Base-by-base conservation (phyloP, 768 basidiomycete species). In the Lentinula boryana region DNA sequence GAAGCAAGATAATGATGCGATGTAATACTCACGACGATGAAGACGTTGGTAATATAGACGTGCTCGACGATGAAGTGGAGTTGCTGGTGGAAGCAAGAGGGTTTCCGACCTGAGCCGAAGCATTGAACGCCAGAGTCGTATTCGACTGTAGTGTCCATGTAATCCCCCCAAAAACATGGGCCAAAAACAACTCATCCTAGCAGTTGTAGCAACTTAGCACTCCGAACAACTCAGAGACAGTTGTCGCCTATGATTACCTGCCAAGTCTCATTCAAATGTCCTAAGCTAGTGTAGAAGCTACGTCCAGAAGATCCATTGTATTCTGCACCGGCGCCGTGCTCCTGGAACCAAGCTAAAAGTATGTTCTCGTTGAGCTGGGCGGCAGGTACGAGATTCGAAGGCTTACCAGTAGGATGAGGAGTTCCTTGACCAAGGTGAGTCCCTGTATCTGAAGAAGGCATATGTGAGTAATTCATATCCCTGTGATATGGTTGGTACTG, bases 201-300 rank as follows among this genome's bases (percentile, higher is more conserved):
- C 65, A 12, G 16, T 27, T 40, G 13, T 18, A 44, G 13, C 40
- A 55, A 43, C 1, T 18, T n/a, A 21, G 5, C 3, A n/a, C n/a
- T 32, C 36, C 23, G 46, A 12, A 4, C 21, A n/a, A 21, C 18
- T 27, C 7, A 31, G 23, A 46, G 27, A 12, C 9, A 49, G n/a
- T 2, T 9, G 31, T 31, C 32, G 6, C 27, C 23, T 58, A 46
- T 21, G 71, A 80, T 60, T 57, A 86, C 89, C 74, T 82, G 73
- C 90, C 89, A 92, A 35, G 89, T 91, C 67, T 88, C 85, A 66
- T 85, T 86, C 56, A 85, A 72, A 69, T 95, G 93, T 0, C 92
- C 92, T 0, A 94, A 78, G 63, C 85, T 80, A 0, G 93, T 94
- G 69, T 91, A 94, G 75, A 90, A 94, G 66, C 89, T 91, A 40